Evolutionary conservation across 805 yeast species (phyloP), one percentile per base, ranked within the genome.

Genomic region (Ogataea methanolica): DNA sequence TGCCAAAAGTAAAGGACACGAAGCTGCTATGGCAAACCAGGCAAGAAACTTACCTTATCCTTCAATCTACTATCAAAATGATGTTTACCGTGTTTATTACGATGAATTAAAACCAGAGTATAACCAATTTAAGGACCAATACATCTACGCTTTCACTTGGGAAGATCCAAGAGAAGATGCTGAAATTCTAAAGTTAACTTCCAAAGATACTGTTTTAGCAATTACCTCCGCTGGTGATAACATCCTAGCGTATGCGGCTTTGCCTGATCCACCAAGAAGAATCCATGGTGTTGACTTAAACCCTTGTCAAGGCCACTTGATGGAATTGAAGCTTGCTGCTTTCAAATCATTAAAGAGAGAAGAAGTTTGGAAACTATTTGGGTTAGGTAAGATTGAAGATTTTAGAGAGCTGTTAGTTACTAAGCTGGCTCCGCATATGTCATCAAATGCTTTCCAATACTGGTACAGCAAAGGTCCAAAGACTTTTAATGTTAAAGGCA

Each of bases 151-250:
- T 5, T 87, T 87, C 66, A 87, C 95, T 6, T 87, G 96, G 96
- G 96, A 87, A 66, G 96, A 88, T 61, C 95, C 95, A 31, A 75
- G 85, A 47, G 94, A 85, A 67, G 96, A 87, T 68, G 78, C 79
- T 50, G 74, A 74, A 43, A 83, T 87, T 47, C 72, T 87, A 55
- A 75, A 81, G 39, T 71, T 87, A 57, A 70, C 73, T 33, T 66
- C 80, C 14, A 73, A 76, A 31, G 96, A 88, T 60, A 83, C 88
- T 1, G 87, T 87, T 3, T 72, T 87, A 55, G 91, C 92, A 21
- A 87, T 87, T 47, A 87, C 95, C 5, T 85, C 92, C 39, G 96
- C 95, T 5, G 94, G 94, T 54, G 96, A 87, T 67, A 87, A 88
- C 61, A 72, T 87, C 51, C 72, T 87, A 54, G 75, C 87, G 15